A percentile compares a stretch with the other conserved stretches of the same genome.
Evolutionary conservation across 768 basidiomycete genomes (phyloP).

Genomic region (Trametes sanguinea): DNA sequence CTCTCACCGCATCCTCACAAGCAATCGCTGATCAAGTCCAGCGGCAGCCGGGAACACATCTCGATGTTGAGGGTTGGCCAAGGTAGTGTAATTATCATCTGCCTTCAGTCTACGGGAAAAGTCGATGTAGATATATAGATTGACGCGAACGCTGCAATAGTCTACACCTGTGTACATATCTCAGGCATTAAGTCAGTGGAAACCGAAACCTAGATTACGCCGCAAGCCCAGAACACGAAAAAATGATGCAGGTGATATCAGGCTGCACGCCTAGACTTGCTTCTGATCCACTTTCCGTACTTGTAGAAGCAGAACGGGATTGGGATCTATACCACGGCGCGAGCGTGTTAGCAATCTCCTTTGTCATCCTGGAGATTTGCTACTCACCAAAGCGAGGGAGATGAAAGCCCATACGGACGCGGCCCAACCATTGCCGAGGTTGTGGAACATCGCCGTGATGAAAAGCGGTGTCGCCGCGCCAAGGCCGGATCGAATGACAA

Average conservation of each 20-base stretch:
- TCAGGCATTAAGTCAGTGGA: no score
- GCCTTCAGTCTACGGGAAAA: no score
- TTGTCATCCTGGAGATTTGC: not conserved
- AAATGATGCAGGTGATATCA: not conserved
- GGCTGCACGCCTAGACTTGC: constrained; percentile 23
- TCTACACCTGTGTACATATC: not conserved
- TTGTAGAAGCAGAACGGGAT: constrained; percentile 28
- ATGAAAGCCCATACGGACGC: constrained; percentile 40
- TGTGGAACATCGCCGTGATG: constrained; percentile 42
- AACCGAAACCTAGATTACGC: not conserved
- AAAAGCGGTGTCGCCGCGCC: constrained; percentile 40
- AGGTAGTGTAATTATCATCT: no score
- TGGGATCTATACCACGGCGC: constrained; percentile 16
- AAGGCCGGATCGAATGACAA: constrained; percentile 37
- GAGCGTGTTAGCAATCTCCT: not conserved
- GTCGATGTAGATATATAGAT: no score
- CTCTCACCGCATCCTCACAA: no score
- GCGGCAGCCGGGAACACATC: no score
- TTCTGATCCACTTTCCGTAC: constrained; percentile 24
- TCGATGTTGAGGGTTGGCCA: no score
- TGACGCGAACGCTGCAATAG: not conserved
- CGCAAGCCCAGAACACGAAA: not conserved
- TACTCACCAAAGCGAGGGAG: constrained; percentile 36
- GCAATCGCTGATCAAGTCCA: no score
- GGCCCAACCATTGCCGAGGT: constrained; percentile 42